These are phyloP conservation scores for Kwoniella dendrophila DNA, from an alignment of 768 basidiomycete species.

Conservation along the genomic window DNA sequence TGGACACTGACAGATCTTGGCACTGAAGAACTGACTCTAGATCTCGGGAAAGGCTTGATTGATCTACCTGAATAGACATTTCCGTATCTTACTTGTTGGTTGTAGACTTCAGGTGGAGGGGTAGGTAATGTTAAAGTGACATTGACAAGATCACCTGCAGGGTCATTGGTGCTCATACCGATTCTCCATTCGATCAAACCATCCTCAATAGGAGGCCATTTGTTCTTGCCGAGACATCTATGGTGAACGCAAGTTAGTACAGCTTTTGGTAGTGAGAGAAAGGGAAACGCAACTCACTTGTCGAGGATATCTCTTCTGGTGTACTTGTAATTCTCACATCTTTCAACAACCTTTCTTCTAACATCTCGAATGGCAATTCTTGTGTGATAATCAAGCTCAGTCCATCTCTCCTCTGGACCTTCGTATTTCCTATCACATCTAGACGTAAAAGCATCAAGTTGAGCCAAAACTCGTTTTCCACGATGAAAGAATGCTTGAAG, in stretches of 20 bases:
- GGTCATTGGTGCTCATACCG: constrained; percentile 39
- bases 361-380: constrained; percentile 54
- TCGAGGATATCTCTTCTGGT: constrained; percentile 54
- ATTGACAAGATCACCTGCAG: constrained; percentile 46
- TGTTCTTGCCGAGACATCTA: constrained; percentile 52
- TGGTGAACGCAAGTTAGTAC: no score
- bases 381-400: constrained; percentile 49
- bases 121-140: constrained; percentile 47
- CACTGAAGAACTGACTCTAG: constrained; percentile 26
- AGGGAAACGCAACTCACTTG: constrained; percentile 45
- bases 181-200: constrained; percentile 49
- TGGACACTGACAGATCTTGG: constrained; percentile 34
- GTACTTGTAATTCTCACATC: constrained; percentile 57
- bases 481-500: constrained; percentile 51
- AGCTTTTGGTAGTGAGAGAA: constrained; percentile 8
- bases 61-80: constrained; percentile 14
- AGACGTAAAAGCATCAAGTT: constrained; percentile 52
- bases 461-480: constrained; percentile 49
- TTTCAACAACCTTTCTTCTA: constrained; percentile 52
- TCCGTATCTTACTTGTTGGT: constrained; percentile 27
- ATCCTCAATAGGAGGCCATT: constrained; percentile 54
- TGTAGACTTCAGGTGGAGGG: constrained; percentile 33
- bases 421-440: constrained; percentile 55
- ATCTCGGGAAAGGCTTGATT: constrained; percentile 43
- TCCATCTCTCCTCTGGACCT: constrained; percentile 49